Evolutionary conservation across 345 rosid genomes (phyloP).

Genomic region (Citrus glauca): DNA sequence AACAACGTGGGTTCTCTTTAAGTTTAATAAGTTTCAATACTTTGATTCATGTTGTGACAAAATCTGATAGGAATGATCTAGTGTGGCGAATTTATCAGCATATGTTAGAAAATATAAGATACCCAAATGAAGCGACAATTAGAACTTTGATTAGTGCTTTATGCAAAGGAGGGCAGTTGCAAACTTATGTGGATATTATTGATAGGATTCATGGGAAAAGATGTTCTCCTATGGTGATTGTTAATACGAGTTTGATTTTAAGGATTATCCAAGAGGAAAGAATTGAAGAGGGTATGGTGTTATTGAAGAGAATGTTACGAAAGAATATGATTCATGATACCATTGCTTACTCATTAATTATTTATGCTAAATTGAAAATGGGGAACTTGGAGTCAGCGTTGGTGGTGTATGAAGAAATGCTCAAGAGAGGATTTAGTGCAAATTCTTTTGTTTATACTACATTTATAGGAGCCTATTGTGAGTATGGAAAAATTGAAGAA

Average conservation of each 20-base stretch:
- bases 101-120: conserved; percentile 43
- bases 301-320: conserved; percentile 67
- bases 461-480: conserved; percentile 45
- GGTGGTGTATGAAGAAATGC: conserved; percentile 62
- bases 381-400: conserved; percentile 48
- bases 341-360: conserved; percentile 61
- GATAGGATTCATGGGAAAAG: conserved; percentile 66
- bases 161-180: conserved; percentile 74
- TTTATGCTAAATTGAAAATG: conserved; percentile 37
- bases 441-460: conserved; percentile 58
- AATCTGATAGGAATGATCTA: conserved; percentile 42
- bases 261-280: conserved; percentile 52
- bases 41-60: conserved; percentile 52
- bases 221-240: conserved; percentile 61
- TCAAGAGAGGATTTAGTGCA: conserved; percentile 53
- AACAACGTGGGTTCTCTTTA: conserved; percentile 42
- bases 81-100: conserved; percentile 72
- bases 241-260: conserved; percentile 50
- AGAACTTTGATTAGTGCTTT: conserved; percentile 49
- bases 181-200: conserved; percentile 40
- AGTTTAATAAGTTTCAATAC: conserved; percentile 53
- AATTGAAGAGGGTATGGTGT: conserved; percentile 38
- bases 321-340: conserved; percentile 68
- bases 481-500: conserved; percentile 38
- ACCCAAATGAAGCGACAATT: conserved; percentile 50